Evolutionary conservation across 2,329 filamentous ascomycete species (phyloP).

Genomic region (Curvularia spicifera): DNA sequence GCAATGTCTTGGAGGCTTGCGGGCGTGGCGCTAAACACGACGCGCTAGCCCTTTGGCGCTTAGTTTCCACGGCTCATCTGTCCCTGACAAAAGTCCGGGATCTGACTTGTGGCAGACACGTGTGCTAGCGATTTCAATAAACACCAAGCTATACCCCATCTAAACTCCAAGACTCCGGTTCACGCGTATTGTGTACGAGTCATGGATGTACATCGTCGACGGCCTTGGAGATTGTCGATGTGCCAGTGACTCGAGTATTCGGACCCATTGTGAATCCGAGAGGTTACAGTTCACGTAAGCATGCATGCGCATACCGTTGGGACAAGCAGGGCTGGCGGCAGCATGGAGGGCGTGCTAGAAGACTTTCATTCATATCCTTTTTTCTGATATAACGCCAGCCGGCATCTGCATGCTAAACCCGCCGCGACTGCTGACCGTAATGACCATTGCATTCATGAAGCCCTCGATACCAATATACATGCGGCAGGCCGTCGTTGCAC

Average conservation of each 20-base stretch:
- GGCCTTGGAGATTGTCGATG: background rate
- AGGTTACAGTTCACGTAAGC: background rate
- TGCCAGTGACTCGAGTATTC: background rate
- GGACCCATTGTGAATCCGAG: no score
- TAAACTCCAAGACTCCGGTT: background rate
- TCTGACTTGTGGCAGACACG: background rate
- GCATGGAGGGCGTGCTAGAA: constrained; percentile 33
- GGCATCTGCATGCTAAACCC: constrained; percentile 41
- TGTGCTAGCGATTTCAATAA: background rate
- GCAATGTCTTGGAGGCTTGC: constrained; percentile 8
- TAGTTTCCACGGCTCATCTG: constrained; percentile 2
- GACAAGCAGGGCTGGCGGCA: background rate
- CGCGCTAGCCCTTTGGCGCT: constrained; percentile 10
- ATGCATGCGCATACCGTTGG: background rate
- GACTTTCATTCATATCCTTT: constrained; percentile 48
- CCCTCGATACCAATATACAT: constrained; percentile 34
- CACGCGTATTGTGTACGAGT: background rate
- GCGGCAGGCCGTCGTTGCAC: constrained; percentile 30
- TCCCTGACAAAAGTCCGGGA: constrained; percentile 1
- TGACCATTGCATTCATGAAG: constrained; percentile 24
- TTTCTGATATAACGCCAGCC: constrained; percentile 44
- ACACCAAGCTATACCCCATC: constrained; percentile 2
- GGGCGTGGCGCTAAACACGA: constrained; percentile 1
- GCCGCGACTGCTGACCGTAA: constrained; percentile 36
- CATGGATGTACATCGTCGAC: background rate